phyloP scores from a whole-genome alignment of 164 flowering plant genomes.

The Piper longum region DNA sequence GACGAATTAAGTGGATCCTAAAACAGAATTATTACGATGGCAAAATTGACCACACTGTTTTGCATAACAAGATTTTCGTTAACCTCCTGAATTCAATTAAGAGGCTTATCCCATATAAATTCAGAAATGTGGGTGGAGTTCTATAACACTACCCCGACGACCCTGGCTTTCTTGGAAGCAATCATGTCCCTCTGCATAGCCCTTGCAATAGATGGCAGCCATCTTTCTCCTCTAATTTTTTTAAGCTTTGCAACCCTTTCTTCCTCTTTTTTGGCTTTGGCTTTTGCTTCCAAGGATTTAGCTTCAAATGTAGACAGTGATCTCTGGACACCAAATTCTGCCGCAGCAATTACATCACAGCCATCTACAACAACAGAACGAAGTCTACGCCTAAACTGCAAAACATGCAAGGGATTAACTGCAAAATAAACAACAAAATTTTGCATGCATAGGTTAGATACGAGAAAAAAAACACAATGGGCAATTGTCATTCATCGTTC shows the following conservation, averaged over 20 bases:
- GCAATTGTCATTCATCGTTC: neutral
- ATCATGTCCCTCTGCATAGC: constrained; percentile 26
- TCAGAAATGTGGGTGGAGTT: neutral
- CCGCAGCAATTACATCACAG: constrained; percentile 44
- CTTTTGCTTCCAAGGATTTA: constrained; percentile 52
- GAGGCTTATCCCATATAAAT: too few species aligned
- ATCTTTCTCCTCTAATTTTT: constrained; percentile 78
- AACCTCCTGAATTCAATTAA: too few species aligned
- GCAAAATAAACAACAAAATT: too few species aligned
- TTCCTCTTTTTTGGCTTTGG: constrained; percentile 68
- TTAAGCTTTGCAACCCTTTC: constrained; percentile 74
- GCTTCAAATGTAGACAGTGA: constrained; percentile 53
- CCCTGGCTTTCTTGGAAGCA: neutral
- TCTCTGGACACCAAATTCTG: constrained; percentile 37
- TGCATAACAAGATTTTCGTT: too few species aligned
- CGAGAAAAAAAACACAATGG: neutral
- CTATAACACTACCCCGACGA: constrained; percentile 1
- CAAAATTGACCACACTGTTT: too few species aligned
- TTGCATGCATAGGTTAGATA: neutral
- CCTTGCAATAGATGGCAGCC: constrained; percentile 78
- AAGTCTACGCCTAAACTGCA: constrained; percentile 51
- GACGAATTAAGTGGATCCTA: too few species aligned
- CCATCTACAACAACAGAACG: constrained; percentile 68
- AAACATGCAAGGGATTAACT: neutral
- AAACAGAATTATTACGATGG: too few species aligned